Percentiles rank a stretch among this genome's conserved stretches.
phyloP scores from a whole-genome alignment of 441 rosid species.

The Sinapis alba region DNA sequence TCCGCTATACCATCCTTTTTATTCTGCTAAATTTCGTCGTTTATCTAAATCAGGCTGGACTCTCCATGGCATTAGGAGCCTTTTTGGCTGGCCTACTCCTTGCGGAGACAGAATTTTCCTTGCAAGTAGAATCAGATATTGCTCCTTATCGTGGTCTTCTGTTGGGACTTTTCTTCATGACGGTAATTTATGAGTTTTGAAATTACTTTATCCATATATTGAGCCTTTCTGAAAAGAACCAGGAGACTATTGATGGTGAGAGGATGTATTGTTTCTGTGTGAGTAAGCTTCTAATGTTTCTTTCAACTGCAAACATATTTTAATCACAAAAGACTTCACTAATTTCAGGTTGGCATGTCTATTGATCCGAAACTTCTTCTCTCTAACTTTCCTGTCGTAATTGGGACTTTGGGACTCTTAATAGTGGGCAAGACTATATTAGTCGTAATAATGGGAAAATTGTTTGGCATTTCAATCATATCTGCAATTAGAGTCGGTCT shows the following conservation, averaged over 20 bases:
- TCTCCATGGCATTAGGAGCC: conserved; percentile 99
- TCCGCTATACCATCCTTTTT: background rate
- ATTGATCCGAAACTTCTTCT: conserved; percentile 96
- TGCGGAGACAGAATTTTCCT: conserved; percentile 98
- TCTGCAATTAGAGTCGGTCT: conserved; percentile 93
- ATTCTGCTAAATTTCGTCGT: conserved; percentile 19
- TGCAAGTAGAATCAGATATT: conserved; percentile 99
- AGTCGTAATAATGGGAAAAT: conserved; percentile 73
- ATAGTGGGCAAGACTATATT: conserved; percentile 86
- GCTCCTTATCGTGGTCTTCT: conserved; percentile 99
- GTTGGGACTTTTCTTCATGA: conserved; percentile 99
- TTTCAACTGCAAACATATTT: conserved; percentile 9
- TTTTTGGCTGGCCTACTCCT: conserved; percentile 98
- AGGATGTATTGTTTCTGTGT: background rate
- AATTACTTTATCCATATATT: background rate
- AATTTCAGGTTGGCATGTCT: conserved; percentile 98
- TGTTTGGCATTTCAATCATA: conserved; percentile 87
- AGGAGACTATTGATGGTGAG: background rate
- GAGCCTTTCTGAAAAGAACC: conserved; percentile 27
- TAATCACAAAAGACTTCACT: background rate
- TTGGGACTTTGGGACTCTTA: conserved; percentile 82
- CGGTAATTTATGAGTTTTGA: conserved; percentile 53
- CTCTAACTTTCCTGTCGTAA: conserved; percentile 85
- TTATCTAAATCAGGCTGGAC: conserved; percentile 80
- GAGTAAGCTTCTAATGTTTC: background rate